phyloP scores from a whole-genome alignment of 768 basidiomycete species.

The Auricularia sp. region DNA sequence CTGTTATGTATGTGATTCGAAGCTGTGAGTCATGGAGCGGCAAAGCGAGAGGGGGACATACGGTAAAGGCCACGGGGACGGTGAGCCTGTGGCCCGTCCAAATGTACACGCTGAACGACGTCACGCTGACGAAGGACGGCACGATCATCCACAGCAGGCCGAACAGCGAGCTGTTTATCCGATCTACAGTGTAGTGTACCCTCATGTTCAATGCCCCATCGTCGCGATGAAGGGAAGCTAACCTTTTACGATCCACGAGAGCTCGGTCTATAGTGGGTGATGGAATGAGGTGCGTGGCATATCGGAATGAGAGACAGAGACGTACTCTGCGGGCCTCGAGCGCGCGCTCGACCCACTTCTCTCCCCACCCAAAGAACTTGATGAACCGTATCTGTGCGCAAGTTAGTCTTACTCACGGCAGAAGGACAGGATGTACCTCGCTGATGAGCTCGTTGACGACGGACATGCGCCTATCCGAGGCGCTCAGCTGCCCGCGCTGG shows the following conservation, averaged over 20 bases:
- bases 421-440: not conserved
- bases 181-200: constrained; percentile 27
- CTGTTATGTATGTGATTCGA: constrained; percentile 17
- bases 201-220: not conserved
- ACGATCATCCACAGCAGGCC: constrained; percentile 61
- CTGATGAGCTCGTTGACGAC: constrained; percentile 35
- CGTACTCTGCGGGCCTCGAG: constrained; percentile 55
- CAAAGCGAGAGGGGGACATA: constrained; percentile 16
- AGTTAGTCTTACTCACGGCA: not conserved
- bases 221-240: not conserved
- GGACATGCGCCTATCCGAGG: constrained; percentile 34
- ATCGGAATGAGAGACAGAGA: constrained; percentile 39
- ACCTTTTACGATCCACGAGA: constrained; percentile 4
- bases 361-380: constrained; percentile 79
- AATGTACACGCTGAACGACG: constrained; percentile 69
- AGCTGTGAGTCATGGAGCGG: not conserved
- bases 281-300: no score
- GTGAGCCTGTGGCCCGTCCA: constrained; percentile 65
- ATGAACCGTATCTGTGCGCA: constrained; percentile 51
- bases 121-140: constrained; percentile 70
- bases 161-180: constrained; percentile 66
- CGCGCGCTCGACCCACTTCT: constrained; percentile 59
- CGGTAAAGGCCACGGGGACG: constrained; percentile 75
- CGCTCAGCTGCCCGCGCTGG: constrained; percentile 20
- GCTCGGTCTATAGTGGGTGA: not conserved